Evolutionary conservation across 345 rosid genomes (phyloP).

Genomic region (Laguncularia racemosa): DNA sequence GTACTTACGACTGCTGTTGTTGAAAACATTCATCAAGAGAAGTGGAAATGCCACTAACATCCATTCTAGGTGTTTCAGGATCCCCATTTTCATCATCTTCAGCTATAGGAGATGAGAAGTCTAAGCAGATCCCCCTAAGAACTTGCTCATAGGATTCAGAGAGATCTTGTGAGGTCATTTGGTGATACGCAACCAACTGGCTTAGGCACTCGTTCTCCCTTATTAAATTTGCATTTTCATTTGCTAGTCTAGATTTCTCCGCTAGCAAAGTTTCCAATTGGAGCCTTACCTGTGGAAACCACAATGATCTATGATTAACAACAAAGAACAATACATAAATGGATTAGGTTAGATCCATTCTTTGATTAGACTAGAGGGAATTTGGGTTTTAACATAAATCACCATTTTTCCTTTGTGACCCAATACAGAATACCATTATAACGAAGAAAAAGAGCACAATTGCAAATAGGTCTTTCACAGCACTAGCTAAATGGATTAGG

Average conservation of each 20-base stretch:
- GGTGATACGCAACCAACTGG: conserved; percentile 84
- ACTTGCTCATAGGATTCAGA: conserved; percentile 68
- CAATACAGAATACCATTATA: too few relatives aligned
- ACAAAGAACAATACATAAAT: not conserved
- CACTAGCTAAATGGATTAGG: too few relatives aligned
- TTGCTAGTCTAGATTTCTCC: conserved; percentile 84
- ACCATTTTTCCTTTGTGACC: too few relatives aligned
- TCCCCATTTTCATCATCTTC: conserved; percentile 18
- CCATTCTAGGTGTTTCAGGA: conserved; percentile 2
- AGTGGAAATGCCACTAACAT: conserved; percentile 20
- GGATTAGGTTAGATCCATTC: not conserved
- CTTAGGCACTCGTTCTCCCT: conserved; percentile 91
- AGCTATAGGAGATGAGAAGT: conserved; percentile 65
- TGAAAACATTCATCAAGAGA: conserved; percentile 35
- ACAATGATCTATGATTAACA: not conserved
- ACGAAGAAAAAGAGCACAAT: too few relatives aligned
- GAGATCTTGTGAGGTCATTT: conserved; percentile 66
- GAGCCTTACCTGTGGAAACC: conserved; percentile 62
- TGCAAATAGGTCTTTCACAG: too few relatives aligned
- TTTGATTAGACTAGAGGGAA: too few relatives aligned
- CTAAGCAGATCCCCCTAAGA: conserved; percentile 57
- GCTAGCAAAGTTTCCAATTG: conserved; percentile 84
- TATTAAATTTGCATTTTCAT: conserved; percentile 64
- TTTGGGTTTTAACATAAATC: too few relatives aligned
- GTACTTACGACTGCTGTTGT: conserved; percentile 14